phyloP scores from a whole-genome alignment of 495 filamentous ascomycete species.

The Penicillium crystallinum region DNA sequence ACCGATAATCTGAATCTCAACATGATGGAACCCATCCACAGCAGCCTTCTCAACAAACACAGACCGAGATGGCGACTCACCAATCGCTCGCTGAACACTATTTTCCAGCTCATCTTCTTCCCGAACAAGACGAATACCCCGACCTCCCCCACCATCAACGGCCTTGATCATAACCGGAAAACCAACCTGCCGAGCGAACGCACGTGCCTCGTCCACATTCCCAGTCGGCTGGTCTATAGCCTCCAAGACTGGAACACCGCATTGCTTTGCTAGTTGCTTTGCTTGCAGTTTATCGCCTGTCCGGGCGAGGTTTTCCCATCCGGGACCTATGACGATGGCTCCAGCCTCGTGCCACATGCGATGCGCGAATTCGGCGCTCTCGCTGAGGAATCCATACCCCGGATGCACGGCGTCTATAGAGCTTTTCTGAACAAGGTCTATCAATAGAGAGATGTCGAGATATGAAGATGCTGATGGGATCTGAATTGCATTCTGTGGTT shows the following conservation, averaged over 20 bases:
- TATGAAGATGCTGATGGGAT: constrained; percentile 49
- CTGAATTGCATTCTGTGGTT: constrained; percentile 40
- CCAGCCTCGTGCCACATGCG: constrained; percentile 48
- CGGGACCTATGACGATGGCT: constrained; percentile 50
- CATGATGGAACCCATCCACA: constrained; percentile 47
- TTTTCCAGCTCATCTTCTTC: constrained; percentile 32
- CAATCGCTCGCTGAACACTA: constrained; percentile 39
- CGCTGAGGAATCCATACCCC: constrained; percentile 60
- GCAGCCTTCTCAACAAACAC: constrained; percentile 52
- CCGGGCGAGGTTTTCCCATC: constrained; percentile 41
- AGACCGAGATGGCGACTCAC: constrained; percentile 47
- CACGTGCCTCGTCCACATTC: constrained; percentile 30
- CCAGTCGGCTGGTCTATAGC: constrained; percentile 42
- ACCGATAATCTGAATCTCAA: constrained; percentile 57
- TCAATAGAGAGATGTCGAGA: constrained; percentile 43
- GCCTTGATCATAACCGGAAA: constrained; percentile 57
- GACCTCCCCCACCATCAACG: constrained; percentile 48
- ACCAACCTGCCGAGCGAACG: constrained; percentile 41
- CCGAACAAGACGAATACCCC: constrained; percentile 43
- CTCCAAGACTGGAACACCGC: constrained; percentile 49
- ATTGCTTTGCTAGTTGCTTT: constrained; percentile 47
- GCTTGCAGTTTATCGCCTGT: constrained; percentile 57
- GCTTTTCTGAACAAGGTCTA: constrained; percentile 43
- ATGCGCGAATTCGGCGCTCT: constrained; percentile 49
- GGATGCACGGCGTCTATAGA: constrained; percentile 55